A percentile compares a stretch with the other conserved stretches of the same genome.
phyloP scores from a whole-genome alignment of 164 flowering plant genomes.

The Macadamia integrifolia region DNA sequence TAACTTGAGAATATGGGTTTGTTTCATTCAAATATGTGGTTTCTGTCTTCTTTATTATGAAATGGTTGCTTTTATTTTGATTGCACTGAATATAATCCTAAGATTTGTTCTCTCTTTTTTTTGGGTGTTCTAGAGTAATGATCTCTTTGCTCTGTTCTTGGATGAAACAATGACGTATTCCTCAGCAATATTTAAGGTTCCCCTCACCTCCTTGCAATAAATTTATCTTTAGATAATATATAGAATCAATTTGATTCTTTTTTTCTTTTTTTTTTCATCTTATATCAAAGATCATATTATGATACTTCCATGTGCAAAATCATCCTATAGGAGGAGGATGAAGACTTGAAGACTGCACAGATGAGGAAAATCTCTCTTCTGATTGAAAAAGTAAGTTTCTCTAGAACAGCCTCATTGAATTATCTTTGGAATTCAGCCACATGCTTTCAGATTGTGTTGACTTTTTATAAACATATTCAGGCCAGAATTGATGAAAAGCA shows the following conservation, averaged over 20 bases:
- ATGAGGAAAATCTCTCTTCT: conserved; percentile 67
- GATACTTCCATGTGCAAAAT: background rate
- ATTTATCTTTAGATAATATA: too few species aligned
- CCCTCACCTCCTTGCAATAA: background rate
- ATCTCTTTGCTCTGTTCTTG: conserved; percentile 78
- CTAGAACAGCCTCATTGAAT: background rate
- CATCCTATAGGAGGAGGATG: conserved; percentile 42
- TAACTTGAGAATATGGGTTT: too few species aligned
- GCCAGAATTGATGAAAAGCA: conserved; percentile 59
- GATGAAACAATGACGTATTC: conserved; percentile 97
- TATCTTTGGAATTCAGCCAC: background rate
- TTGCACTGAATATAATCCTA: background rate
- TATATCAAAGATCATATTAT: background rate
- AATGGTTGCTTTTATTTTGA: background rate
- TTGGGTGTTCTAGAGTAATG: conserved; percentile 59
- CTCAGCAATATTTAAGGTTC: conserved; percentile 81
- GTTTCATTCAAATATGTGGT: background rate
- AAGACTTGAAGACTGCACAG: conserved; percentile 79
- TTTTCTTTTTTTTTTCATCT: background rate
- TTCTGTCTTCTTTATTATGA: background rate
- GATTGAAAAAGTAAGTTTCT: conserved; percentile 63
- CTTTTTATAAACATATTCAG: conserved; percentile 19
- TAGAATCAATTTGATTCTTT: background rate
- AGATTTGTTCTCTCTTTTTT: conserved; percentile 2
- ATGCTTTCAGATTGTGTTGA: background rate